These are phyloP conservation scores for Acer campestre DNA, from an alignment of 345 rosid species.

Conservation along the genomic window DNA sequence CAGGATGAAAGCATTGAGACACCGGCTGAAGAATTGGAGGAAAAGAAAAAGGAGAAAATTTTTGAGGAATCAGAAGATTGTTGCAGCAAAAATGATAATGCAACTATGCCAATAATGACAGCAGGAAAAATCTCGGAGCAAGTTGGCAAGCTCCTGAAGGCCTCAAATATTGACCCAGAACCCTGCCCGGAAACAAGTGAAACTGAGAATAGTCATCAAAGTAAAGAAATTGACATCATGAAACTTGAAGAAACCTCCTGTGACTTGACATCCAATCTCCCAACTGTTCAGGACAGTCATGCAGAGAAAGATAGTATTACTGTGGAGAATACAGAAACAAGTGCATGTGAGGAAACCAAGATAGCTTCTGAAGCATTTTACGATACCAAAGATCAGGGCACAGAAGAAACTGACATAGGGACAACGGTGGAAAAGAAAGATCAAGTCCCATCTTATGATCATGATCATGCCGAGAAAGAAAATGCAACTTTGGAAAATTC, in stretches of 20 bases:
- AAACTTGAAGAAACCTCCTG: constrained; percentile 21
- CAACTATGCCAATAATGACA: neutral
- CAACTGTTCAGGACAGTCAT: constrained; percentile 17
- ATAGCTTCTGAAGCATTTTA: constrained; percentile 7
- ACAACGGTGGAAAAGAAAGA: constrained; percentile 9
- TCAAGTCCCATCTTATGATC: constrained; percentile 14
- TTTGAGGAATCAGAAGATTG: constrained; percentile 13
- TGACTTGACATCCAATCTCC: constrained; percentile 18
- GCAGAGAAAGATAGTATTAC: neutral
- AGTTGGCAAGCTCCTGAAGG: constrained; percentile 18
- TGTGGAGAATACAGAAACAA: neutral
- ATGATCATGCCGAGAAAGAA: constrained; percentile 6
- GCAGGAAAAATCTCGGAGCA: constrained; percentile 22
- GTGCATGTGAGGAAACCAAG: constrained; percentile 4
- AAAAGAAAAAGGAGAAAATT: constrained; percentile 23
- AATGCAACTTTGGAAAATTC: neutral
- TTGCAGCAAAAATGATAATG: constrained; percentile 13
- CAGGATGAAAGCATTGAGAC: constrained; percentile 21
- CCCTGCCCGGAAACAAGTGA: constrained; percentile 14
- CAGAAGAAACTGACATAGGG: constrained; percentile 12
- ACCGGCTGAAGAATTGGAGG: constrained; percentile 20
- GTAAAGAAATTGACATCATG: constrained; percentile 1
- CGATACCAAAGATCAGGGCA: neutral
- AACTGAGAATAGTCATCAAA: constrained; percentile 27
- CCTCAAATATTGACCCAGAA: constrained; percentile 15